These are phyloP conservation scores for Pueraria montana DNA, from an alignment of 306 rosid species.

Conservation along the genomic window DNA sequence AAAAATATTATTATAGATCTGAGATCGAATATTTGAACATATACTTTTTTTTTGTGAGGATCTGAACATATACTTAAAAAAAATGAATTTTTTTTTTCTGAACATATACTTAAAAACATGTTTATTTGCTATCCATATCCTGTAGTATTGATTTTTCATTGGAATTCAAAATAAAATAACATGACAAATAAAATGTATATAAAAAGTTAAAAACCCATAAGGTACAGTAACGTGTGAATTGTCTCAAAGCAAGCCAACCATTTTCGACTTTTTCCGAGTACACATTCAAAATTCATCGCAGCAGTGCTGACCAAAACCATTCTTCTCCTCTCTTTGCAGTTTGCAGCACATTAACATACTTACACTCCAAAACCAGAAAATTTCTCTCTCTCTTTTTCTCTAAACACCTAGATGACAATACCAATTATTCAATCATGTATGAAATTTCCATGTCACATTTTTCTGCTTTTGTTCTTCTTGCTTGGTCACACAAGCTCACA, in stretches of 20 bases:
- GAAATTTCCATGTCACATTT: not conserved
- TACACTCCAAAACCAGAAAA: conserved; percentile 22
- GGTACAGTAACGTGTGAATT: not conserved
- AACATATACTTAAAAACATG: too few species aligned
- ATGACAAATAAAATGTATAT: not conserved
- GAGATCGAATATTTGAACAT: too few species aligned
- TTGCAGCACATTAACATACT: not conserved
- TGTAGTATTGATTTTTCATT: not conserved
- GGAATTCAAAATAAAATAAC: not conserved
- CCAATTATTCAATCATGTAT: not conserved
- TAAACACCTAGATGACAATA: conserved; percentile 15
- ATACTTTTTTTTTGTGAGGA: too few species aligned
- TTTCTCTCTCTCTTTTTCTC: not conserved
- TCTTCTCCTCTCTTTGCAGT: conserved; percentile 4
- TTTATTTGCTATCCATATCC: too few species aligned
- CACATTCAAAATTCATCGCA: too few species aligned
- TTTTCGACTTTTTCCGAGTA: not conserved
- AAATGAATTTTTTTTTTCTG: too few species aligned
- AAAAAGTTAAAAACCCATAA: not conserved
- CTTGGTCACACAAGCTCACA: conserved; percentile 35
- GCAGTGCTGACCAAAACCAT: conserved; percentile 1
- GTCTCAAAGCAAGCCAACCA: conserved; percentile 27
- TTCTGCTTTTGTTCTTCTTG: conserved; percentile 33
- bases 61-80: too few species aligned
- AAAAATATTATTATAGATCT: too few species aligned